Evolutionary conservation across 331 rosid genomes (phyloP).

Genomic region (Quercus phellos): DNA sequence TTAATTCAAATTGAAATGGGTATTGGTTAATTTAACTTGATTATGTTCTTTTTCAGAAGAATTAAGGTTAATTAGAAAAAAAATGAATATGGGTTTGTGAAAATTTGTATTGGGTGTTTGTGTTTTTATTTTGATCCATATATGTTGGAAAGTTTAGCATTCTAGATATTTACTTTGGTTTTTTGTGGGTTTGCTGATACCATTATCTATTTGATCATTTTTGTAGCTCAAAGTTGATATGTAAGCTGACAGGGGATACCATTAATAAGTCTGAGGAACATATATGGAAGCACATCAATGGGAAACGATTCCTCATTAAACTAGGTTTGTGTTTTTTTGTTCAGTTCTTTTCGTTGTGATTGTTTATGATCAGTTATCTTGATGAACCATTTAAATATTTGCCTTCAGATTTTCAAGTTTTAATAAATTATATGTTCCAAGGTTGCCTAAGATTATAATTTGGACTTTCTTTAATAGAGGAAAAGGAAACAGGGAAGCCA

Average conservation of each 20-base stretch:
- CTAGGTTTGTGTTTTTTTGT: constrained; percentile 49
- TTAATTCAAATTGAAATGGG: neutral
- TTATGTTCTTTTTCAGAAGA: neutral
- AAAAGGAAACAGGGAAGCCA: constrained; percentile 50
- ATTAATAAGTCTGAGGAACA: constrained; percentile 93
- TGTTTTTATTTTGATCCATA: neutral
- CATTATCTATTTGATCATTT: neutral
- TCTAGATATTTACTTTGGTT: neutral
- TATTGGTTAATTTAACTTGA: neutral
- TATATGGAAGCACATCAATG: constrained; percentile 94
- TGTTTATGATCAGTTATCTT: neutral
- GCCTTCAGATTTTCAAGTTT: neutral
- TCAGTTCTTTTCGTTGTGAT: neutral
- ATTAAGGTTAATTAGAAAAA: neutral
- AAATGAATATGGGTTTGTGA: neutral
- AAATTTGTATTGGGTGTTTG: no score
- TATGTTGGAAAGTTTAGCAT: neutral
- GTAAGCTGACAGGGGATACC: constrained; percentile 76
- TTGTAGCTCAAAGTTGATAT: constrained; percentile 73
- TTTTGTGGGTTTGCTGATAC: neutral
- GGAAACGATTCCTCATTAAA: constrained; percentile 87
- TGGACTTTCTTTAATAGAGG: constrained; percentile 42
- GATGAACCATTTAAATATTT: neutral
- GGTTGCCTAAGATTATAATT: neutral
- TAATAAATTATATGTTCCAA: neutral